phyloP scores from a whole-genome alignment of 2,329 filamentous ascomycete genomes.

The Phyllosticta capitalensis region DNA sequence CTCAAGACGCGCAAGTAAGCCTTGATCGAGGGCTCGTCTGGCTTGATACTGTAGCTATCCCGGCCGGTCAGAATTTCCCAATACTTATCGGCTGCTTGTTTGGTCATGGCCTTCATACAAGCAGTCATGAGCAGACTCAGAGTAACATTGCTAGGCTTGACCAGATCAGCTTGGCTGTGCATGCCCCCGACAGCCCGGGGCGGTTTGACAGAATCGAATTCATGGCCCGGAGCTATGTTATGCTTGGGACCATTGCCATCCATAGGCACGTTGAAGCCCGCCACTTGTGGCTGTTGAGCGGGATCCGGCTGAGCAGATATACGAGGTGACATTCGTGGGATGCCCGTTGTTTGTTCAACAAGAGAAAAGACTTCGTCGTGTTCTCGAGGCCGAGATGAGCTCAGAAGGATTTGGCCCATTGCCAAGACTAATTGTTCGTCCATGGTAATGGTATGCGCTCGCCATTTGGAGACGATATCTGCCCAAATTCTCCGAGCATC shows the following conservation, averaged over 20 bases:
- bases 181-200: slow-evolving; percentile 1
- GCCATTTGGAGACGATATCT: slow-evolving; percentile 70
- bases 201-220: slow-evolving; percentile 1
- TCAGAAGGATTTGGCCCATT: slow-evolving; percentile 70
- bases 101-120: slow-evolving; percentile 50
- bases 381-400: slow-evolving; percentile 51
- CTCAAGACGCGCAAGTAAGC: slow-evolving; percentile 59
- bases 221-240: not conserved
- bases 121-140: slow-evolving; percentile 62
- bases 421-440: slow-evolving; percentile 71
- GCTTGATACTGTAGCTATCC: slow-evolving; percentile 49
- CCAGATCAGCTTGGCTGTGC: slow-evolving; percentile 26
- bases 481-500: slow-evolving; percentile 71
- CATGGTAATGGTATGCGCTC: slow-evolving; percentile 55
- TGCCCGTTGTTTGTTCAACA: slow-evolving; percentile 71
- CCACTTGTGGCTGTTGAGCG: not conserved
- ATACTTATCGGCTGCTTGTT: slow-evolving; percentile 59
- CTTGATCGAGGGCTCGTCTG: slow-evolving; percentile 63
- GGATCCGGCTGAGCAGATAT: slow-evolving; percentile 21
- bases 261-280: slow-evolving; percentile 13
- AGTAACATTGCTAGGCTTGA: slow-evolving; percentile 42
- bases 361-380: slow-evolving; percentile 64
- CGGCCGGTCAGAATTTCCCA: slow-evolving; percentile 61
- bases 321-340: slow-evolving; percentile 47
- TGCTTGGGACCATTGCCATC: slow-evolving; percentile 12